A percentile compares a stretch with the other conserved stretches of the same genome.
Evolutionary conservation across 768 basidiomycete species (phyloP).

Genomic region (Rhodosporidiobolus sp.): DNA sequence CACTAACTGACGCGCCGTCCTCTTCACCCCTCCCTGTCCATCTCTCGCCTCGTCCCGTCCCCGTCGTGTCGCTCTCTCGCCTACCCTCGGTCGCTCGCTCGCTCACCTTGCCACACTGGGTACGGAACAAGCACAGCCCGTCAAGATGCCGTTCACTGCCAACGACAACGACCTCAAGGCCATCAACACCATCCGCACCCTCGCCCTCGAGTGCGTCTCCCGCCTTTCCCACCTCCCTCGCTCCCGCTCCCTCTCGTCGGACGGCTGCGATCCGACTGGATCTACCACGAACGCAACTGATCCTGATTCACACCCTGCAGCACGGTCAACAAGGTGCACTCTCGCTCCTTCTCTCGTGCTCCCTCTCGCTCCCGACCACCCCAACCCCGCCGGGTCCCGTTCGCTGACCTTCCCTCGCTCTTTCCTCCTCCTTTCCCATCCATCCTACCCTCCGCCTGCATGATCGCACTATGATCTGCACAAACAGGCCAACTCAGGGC

Average conservation of each 20-base stretch:
- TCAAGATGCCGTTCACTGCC: constrained; percentile 32
- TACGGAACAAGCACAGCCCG: not conserved
- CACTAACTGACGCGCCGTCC: not conserved
- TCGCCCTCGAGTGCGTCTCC: constrained; percentile 39
- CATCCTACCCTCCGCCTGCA: not conserved
- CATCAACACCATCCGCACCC: constrained; percentile 45
- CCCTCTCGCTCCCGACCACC: constrained; percentile 6
- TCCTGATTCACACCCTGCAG: not conserved
- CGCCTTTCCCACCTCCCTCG: not conserved
- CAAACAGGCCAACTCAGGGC: constrained; percentile 81
- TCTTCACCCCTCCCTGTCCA: not conserved
- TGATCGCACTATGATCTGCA: not conserved
- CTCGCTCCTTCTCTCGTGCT: not conserved
- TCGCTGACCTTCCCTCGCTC: constrained; percentile 6
- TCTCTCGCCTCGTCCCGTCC: not conserved
- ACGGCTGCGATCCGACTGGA: not conserved
- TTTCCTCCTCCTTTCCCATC: too few species aligned
- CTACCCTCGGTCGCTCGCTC: not conserved
- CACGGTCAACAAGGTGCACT: constrained; percentile 42
- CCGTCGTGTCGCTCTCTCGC: constrained; percentile 5
- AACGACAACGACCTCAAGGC: constrained; percentile 40
- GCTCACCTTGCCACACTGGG: not conserved
- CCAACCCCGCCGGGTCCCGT: constrained; percentile 3
- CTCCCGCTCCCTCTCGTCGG: not conserved
- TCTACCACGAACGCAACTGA: not conserved